Evolutionary conservation across 371 early-diverging fungal species (phyloP).

Genomic region (Apophysomyces variabilis): DNA sequence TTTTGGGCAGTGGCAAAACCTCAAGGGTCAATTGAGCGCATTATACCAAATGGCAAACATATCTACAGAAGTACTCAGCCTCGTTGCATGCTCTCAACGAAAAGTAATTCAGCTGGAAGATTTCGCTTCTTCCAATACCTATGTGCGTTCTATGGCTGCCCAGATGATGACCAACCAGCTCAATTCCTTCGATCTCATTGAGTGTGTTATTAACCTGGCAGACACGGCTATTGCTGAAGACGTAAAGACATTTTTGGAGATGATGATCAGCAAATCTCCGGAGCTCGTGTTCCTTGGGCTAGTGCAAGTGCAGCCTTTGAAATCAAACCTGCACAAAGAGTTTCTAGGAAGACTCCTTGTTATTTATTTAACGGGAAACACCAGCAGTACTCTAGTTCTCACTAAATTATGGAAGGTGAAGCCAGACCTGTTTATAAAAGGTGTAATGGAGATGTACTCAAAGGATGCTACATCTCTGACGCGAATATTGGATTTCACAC

Average conservation of each 20-base stretch:
- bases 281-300: conserved; percentile 82
- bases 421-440: conserved; percentile 63
- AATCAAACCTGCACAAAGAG: conserved; percentile 72
- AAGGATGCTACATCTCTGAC: conserved; percentile 75
- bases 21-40: conserved; percentile 73
- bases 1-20: conserved; percentile 79
- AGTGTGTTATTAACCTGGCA: conserved; percentile 67
- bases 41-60: conserved; percentile 68
- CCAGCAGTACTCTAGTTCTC: conserved; percentile 72
- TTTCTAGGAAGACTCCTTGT: conserved; percentile 66
- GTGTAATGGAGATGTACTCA: conserved; percentile 74
- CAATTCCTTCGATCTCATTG: conserved; percentile 80
- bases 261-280: conserved; percentile 68
- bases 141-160: conserved; percentile 55
- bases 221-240: conserved; percentile 69
- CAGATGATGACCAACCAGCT: conserved; percentile 64
- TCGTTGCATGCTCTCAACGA: conserved; percentile 50
- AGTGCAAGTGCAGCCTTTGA: conserved; percentile 68
- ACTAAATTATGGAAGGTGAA: conserved; percentile 78
- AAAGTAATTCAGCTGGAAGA: conserved; percentile 61
- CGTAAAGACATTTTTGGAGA: conserved; percentile 69
- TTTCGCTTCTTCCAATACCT: conserved; percentile 51
- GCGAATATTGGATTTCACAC: conserved; percentile 81
- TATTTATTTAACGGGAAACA: conserved; percentile 73
- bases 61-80: conserved; percentile 57